phyloP scores from a whole-genome alignment of 352 stramenopile species.

The Plasmopara viticola region DNA sequence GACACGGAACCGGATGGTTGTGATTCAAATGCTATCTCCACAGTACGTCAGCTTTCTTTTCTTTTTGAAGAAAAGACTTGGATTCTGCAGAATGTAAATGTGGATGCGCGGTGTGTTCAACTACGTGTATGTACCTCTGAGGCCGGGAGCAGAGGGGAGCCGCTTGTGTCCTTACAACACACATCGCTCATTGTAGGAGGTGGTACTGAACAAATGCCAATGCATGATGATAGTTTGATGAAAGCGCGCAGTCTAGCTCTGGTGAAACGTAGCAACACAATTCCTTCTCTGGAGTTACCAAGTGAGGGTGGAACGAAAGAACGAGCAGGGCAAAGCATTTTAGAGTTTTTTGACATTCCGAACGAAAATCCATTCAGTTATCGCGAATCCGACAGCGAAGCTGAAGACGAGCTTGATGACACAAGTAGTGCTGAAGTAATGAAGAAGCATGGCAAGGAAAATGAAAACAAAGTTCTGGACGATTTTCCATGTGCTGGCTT shows the following conservation, averaged over 20 bases:
- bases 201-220: conserved; percentile 20
- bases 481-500: conserved; percentile 50
- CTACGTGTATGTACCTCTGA: conserved; percentile 56
- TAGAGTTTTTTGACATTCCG: conserved; percentile 66
- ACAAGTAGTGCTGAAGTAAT: conserved; percentile 3
- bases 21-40: conserved; percentile 1
- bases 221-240: conserved; percentile 24
- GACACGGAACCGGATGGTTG: not conserved
- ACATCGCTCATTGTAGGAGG: conserved; percentile 48
- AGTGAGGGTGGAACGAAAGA: conserved; percentile 9
- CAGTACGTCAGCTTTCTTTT: conserved; percentile 23
- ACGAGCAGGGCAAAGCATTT: conserved; percentile 50
- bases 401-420: conserved; percentile 16
- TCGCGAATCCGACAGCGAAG: conserved; percentile 41
- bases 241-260: conserved; percentile 17
- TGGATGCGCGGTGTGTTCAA: conserved; percentile 52
- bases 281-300: conserved; percentile 4
- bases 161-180: conserved; percentile 51
- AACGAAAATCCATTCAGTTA: conserved; percentile 73
- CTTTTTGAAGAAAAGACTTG: conserved; percentile 20
- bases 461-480: conserved; percentile 33
- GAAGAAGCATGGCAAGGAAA: conserved; percentile 4
- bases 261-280: conserved; percentile 14
- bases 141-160: conserved; percentile 58
- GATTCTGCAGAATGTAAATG: conserved; percentile 38